phyloP scores from a whole-genome alignment of 176 grass and related monocot genomes.

The Triticum monococcum region DNA sequence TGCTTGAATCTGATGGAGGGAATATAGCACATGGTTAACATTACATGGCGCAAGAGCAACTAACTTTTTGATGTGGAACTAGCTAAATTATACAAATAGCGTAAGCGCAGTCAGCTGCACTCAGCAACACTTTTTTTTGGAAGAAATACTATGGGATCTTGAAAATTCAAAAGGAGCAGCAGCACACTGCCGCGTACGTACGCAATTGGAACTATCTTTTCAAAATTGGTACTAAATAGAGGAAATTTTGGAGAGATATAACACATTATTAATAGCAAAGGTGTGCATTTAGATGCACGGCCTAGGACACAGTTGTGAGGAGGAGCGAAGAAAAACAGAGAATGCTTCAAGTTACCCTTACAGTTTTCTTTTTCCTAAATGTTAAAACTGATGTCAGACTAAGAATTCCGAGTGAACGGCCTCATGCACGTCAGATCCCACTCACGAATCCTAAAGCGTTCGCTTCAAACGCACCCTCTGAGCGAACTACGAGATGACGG shows the following conservation, averaged over 20 bases:
- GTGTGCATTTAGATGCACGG: neutral
- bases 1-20: conserved; percentile 65
- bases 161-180: neutral
- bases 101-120: neutral
- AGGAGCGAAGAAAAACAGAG: neutral
- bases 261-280: neutral
- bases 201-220: neutral
- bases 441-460: too few species aligned
- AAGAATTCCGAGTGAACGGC: too few species aligned
- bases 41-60: neutral
- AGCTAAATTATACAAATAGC: neutral
- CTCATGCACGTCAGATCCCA: too few species aligned
- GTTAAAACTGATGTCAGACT: too few species aligned
- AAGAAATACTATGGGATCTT: neutral
- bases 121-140: neutral
- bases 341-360: neutral
- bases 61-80: neutral
- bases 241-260: neutral
- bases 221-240: neutral
- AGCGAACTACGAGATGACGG: too few species aligned
- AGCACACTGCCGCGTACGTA: neutral
- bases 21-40: conserved; percentile 1
- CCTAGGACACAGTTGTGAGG: neutral
- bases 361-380: too few species aligned
- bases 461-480: too few species aligned